These are phyloP conservation scores for Bruguiera sexangula DNA, from an alignment of 345 rosid species.

Conservation along the genomic window DNA sequence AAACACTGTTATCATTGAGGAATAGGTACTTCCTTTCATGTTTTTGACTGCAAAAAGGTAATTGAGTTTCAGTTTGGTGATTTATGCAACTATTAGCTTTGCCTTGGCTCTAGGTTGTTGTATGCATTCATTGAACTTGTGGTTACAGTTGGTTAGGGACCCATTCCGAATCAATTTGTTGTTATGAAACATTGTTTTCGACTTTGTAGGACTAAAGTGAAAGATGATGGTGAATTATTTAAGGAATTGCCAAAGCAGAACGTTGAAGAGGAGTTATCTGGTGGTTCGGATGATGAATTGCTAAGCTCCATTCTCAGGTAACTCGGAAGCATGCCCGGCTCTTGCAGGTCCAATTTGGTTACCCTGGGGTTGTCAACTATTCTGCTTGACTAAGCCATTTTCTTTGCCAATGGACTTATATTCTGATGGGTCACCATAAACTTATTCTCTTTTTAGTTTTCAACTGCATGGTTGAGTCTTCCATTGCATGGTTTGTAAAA, in stretches of 20 bases:
- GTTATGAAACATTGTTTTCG: not conserved
- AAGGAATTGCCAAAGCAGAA: slow-evolving; percentile 16
- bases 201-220: slow-evolving; percentile 26
- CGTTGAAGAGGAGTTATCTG: slow-evolving; percentile 16
- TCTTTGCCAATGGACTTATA: no score
- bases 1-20: slow-evolving; percentile 61
- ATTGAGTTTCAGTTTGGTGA: not conserved
- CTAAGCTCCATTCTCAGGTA: slow-evolving; percentile 44
- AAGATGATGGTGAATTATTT: slow-evolving; percentile 10
- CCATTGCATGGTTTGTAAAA: no score
- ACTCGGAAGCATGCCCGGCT: not conserved
- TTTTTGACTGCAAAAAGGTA: not conserved
- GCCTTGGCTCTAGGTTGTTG: not conserved
- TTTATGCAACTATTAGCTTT: not conserved
- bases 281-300: slow-evolving; percentile 40
- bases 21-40: slow-evolving; percentile 43
- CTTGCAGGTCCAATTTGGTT: not conserved
- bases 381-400: not conserved
- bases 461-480: no score
- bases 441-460: no score
- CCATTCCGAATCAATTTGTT: not conserved
- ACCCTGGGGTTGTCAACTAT: not conserved
- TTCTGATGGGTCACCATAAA: no score
- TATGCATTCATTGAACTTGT: not conserved
- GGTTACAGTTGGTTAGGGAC: no score